Evolutionary conservation across 345 rosid genomes (phyloP).

Genomic region (Stellera chamaejasme): DNA sequence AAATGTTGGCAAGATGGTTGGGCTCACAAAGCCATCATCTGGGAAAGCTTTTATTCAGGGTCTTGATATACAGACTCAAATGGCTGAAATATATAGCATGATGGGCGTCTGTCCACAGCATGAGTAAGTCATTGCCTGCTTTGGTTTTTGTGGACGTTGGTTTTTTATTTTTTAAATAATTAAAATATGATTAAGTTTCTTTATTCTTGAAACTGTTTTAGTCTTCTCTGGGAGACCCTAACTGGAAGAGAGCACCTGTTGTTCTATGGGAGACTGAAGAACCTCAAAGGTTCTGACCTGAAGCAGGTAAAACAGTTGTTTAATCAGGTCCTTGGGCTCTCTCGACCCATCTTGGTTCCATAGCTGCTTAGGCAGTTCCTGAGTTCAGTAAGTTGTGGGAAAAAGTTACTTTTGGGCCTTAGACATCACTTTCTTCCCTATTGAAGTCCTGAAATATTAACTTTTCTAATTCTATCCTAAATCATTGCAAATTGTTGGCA

Average conservation of each 20-base stretch:
- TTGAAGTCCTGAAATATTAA: no score
- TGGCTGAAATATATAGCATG: constrained; percentile 69
- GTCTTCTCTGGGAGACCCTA: constrained; percentile 82
- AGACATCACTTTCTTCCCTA: no score
- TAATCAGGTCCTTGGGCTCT: no score
- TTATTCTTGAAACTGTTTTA: constrained; percentile 14
- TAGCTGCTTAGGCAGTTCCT: no score
- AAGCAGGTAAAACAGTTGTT: constrained; percentile 25
- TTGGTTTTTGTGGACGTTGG: background rate
- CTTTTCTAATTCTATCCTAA: no score
- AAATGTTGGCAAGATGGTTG: constrained; percentile 64
- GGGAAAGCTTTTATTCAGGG: constrained; percentile 72
- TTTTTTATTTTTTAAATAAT: no score
- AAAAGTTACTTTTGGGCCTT: no score
- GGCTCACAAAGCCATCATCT: constrained; percentile 62
- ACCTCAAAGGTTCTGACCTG: constrained; percentile 63
- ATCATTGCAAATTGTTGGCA: no score
- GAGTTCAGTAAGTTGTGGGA: no score
- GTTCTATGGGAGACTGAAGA: constrained; percentile 87
- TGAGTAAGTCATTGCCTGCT: constrained; percentile 40
- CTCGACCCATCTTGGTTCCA: no score
- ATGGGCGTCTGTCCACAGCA: constrained; percentile 96
- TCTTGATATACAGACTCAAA: constrained; percentile 51
- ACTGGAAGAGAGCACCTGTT: constrained; percentile 81
- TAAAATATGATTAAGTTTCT: background rate